phyloP scores from a whole-genome alignment of 495 filamentous ascomycete species.

The Aspergillus leporis region DNA sequence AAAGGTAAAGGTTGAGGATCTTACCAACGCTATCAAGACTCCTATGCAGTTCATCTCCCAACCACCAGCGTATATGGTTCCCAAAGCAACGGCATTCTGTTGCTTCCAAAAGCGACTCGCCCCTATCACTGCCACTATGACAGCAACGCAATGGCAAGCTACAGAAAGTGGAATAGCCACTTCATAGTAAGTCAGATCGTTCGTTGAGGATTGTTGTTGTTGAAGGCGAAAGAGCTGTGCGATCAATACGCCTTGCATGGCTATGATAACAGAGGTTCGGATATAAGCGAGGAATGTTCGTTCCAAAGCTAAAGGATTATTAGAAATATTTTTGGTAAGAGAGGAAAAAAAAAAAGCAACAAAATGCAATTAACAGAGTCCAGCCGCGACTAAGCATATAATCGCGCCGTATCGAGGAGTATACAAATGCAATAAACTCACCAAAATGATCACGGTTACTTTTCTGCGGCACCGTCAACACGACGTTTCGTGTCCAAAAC shows the following conservation, averaged over 20 bases:
- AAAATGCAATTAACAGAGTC: no score
- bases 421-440: slow-evolving; percentile 17
- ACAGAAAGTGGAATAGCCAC: slow-evolving; percentile 67
- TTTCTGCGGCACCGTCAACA: slow-evolving; percentile 42
- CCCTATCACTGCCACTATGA: slow-evolving; percentile 58
- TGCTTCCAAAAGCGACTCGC: slow-evolving; percentile 68
- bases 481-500: slow-evolving; percentile 45
- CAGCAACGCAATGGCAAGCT: slow-evolving; percentile 57
- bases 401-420: neutral
- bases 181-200: slow-evolving; percentile 56
- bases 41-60: slow-evolving; percentile 65
- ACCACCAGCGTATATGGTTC: slow-evolving; percentile 65
- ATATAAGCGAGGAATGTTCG: slow-evolving; percentile 78
- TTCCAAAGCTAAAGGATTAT: slow-evolving; percentile 62
- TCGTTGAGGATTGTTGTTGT: slow-evolving; percentile 33
- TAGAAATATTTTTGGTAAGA: neutral
- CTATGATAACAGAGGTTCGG: slow-evolving; percentile 67
- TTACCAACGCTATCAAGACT: slow-evolving; percentile 49
- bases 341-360: neutral
- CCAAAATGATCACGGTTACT: slow-evolving; percentile 49
- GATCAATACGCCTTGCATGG: slow-evolving; percentile 65
- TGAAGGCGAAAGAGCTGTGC: slow-evolving; percentile 73
- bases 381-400: no score
- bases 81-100: slow-evolving; percentile 65
- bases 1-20: slow-evolving; percentile 19